Conservation (phyloP, 2,329 filamentous ascomycete genomes). For the Penicillium nordicum region DNA sequence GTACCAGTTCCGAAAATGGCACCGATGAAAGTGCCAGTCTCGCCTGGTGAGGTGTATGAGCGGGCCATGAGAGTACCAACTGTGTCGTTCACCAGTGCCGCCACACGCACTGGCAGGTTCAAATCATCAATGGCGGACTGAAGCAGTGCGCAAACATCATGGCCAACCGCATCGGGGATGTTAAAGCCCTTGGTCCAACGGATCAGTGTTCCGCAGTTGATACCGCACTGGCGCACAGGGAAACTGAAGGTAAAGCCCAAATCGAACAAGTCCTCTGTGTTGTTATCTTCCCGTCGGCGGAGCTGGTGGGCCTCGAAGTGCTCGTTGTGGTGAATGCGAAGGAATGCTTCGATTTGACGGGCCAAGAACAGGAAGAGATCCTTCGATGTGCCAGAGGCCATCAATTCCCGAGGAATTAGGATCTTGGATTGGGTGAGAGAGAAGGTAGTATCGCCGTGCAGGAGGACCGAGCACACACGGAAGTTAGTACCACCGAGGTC, state of each 20-base stretch:
- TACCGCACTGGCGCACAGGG: constrained; percentile 87
- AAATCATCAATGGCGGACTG: constrained; percentile 87
- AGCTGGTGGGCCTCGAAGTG: constrained; percentile 71
- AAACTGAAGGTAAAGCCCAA: constrained; percentile 99
- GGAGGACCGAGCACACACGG: constrained; percentile 88
- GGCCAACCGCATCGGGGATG: constrained; percentile 87
- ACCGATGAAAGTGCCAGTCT: constrained; percentile 82
- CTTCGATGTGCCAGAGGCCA: constrained; percentile 80
- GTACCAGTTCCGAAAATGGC: constrained; percentile 97
- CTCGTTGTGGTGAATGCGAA: constrained; percentile 81
- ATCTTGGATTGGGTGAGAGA: constrained; percentile 90
- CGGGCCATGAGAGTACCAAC: constrained; percentile 97
- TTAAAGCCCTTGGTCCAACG: constrained; percentile 99
- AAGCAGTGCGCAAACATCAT: constrained; percentile 88
- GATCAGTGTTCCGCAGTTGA: constrained; percentile 91
- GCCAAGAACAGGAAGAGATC: constrained; percentile 92
- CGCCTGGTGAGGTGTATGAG: constrained; percentile 87
- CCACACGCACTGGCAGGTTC: constrained; percentile 84
- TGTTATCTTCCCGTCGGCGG: constrained; percentile 60
- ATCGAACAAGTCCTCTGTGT: constrained; percentile 77
- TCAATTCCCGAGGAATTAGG: constrained; percentile 81
- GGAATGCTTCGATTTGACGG: constrained; percentile 84
- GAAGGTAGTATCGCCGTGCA: constrained; percentile 94
- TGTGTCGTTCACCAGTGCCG: constrained; percentile 94
- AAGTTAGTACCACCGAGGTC: constrained; percentile 99